A percentile compares a stretch with the other conserved stretches of the same genome.
These are phyloP conservation scores for Coffea canephora DNA, from an alignment of 257 asterid species.

Conservation along the genomic window DNA sequence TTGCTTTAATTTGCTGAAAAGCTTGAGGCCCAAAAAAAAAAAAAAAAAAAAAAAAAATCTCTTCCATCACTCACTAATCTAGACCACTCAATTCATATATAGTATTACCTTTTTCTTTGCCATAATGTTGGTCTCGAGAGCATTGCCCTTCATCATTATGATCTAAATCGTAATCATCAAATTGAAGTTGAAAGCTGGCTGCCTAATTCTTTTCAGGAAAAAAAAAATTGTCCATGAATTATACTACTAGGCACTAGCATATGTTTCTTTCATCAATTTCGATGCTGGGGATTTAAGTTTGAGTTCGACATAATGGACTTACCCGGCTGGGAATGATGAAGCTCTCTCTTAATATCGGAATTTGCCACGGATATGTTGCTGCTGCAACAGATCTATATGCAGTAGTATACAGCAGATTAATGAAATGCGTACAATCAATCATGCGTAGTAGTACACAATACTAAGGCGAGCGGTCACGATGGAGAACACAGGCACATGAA, in stretches of 20 bases:
- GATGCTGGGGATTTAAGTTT: neutral
- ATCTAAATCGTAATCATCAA: neutral
- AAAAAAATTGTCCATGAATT: too few species aligned
- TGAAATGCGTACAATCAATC: neutral
- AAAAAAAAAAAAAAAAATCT: neutral
- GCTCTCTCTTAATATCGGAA: neutral
- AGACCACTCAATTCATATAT: neutral
- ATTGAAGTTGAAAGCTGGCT: neutral
- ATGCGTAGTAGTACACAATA: neutral
- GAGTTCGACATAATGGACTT: neutral
- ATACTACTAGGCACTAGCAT: too few species aligned
- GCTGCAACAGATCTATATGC: neutral
- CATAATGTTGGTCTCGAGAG: neutral
- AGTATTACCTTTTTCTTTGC: neutral
- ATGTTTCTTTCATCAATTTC: neutral
- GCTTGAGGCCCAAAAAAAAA: too few species aligned
- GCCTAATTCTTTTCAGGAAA: neutral
- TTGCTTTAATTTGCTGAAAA: neutral
- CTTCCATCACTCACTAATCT: slow-evolving; percentile 1
- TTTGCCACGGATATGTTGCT: neutral
- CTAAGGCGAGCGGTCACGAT: slow-evolving; percentile 42
- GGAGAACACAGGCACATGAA: slow-evolving; percentile 54
- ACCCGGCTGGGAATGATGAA: neutral
- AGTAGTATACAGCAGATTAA: neutral
- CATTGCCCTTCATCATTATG: neutral